Conservation (phyloP, 768 basidiomycete species). For the Inosperma sp. region DNA sequence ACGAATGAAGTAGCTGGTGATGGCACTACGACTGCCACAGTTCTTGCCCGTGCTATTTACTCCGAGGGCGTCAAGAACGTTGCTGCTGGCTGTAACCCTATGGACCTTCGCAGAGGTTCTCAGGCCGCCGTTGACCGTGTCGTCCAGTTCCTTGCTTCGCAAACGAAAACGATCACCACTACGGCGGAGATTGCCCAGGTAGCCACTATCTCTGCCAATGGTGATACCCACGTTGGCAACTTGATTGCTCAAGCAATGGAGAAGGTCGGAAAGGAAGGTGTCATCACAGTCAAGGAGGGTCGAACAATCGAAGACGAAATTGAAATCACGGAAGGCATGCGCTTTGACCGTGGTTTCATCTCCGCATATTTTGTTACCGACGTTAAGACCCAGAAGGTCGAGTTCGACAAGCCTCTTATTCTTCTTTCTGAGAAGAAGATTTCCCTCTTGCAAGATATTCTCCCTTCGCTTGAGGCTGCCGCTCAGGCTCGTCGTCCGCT, state of each 20-base stretch:
- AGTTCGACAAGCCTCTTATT: constrained; percentile 94
- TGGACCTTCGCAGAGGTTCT: constrained; percentile 98
- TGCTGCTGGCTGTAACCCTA: constrained; percentile 98
- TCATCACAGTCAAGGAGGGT: constrained; percentile 99
- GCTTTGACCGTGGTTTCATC: constrained; percentile 98
- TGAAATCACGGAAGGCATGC: constrained; percentile 99
- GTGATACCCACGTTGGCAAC: constrained; percentile 84
- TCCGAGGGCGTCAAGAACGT: constrained; percentile 99
- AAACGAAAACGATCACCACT: constrained; percentile 94
- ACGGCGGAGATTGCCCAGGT: constrained; percentile 98
- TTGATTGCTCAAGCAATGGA: constrained; percentile 99
- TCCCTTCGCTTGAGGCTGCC: constrained; percentile 82
- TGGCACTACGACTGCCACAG: constrained; percentile 97
- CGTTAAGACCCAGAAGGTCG: constrained; percentile 92
- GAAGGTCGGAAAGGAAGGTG: constrained; percentile 99
- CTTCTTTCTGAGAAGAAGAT: constrained; percentile 99
- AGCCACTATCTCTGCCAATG: constrained; percentile 86
- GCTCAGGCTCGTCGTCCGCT: constrained; percentile 83
- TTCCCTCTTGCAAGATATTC: constrained; percentile 87
- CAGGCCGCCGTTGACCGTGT: constrained; percentile 97
- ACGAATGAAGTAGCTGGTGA: constrained; percentile 97
- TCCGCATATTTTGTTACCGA: constrained; percentile 98
- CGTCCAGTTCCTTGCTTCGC: constrained; percentile 80
- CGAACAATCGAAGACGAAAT: constrained; percentile 98
- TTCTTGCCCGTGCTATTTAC: constrained; percentile 95